A percentile compares a stretch with the other conserved stretches of the same genome.
These are phyloP conservation scores for Biscogniauxia sp. DNA, from an alignment of 2,329 filamentous ascomycete species.

Conservation along the genomic window DNA sequence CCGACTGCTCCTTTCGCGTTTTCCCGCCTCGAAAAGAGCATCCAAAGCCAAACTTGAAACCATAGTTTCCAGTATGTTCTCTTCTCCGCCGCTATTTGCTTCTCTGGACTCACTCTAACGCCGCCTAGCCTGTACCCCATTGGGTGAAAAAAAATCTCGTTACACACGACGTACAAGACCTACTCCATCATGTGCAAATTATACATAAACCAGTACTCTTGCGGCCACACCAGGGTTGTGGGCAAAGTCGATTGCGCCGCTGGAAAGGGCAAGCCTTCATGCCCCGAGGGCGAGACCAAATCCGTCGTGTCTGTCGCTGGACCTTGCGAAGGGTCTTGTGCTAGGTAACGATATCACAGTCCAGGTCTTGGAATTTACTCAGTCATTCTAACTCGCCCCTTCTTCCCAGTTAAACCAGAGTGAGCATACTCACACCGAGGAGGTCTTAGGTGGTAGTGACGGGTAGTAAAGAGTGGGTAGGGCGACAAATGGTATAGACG, in stretches of 20 bases:
- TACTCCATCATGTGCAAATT: slow-evolving; percentile 25
- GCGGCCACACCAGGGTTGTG: slow-evolving; percentile 16
- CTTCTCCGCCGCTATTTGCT: not conserved
- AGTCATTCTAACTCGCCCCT: not conserved
- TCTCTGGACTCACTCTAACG: slow-evolving; percentile 1
- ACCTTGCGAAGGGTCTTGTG: not conserved
- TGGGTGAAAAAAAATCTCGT: not conserved
- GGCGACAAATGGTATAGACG: slow-evolving; percentile 9
- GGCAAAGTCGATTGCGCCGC: slow-evolving; percentile 11
- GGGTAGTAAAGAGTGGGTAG: slow-evolving; percentile 4
- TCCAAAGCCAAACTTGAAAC: not conserved
- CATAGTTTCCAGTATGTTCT: not conserved
- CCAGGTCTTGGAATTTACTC: not conserved
- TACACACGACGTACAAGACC: not conserved
- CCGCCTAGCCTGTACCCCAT: not conserved
- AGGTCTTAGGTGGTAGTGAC: slow-evolving; percentile 2
- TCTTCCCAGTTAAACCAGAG: not conserved
- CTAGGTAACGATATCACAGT: not conserved
- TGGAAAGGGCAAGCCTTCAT: not conserved
- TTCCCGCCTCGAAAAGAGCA: not conserved
- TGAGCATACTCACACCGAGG: not conserved
- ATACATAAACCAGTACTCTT: slow-evolving; percentile 22
- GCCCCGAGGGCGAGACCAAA: not conserved
- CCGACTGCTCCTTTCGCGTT: not conserved
- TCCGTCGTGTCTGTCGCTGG: not conserved